phyloP scores from a whole-genome alignment of 2,329 filamentous ascomycete genomes.

The Epichloe uncinata region DNA sequence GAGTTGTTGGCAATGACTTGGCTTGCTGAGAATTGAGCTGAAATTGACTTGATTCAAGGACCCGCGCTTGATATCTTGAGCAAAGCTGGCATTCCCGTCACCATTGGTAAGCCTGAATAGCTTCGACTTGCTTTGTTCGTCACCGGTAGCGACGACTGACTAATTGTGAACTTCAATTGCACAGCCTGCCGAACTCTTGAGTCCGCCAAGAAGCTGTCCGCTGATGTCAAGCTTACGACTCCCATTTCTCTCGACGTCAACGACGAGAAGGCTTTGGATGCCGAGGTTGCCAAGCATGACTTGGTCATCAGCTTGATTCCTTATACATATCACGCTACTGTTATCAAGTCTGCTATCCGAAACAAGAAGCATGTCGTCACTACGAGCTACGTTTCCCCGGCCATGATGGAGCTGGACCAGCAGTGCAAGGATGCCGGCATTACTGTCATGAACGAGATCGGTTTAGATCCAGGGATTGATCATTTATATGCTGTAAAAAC shows the following conservation, averaged over 20 bases:
- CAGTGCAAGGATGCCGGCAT: slow-evolving; percentile 81
- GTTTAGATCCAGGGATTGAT: slow-evolving; percentile 59
- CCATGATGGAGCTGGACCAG: slow-evolving; percentile 80
- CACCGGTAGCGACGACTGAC: not conserved
- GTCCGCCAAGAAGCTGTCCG: slow-evolving; percentile 60
- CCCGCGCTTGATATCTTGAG: slow-evolving; percentile 52
- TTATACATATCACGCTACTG: slow-evolving; percentile 76
- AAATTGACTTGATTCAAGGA: slow-evolving; percentile 14
- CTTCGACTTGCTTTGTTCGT: not conserved
- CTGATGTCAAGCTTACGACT: slow-evolving; percentile 56
- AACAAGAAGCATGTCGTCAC: slow-evolving; percentile 95
- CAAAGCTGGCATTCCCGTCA: slow-evolving; percentile 47
- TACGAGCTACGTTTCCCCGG: slow-evolving; percentile 82
- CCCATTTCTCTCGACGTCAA: slow-evolving; percentile 78
- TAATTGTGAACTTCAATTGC: too few relatives aligned
- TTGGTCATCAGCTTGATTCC: slow-evolving; percentile 75
- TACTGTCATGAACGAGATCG: slow-evolving; percentile 96
- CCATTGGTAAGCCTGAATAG: slow-evolving; percentile 37
- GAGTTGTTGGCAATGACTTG: too few relatives aligned
- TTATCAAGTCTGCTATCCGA: slow-evolving; percentile 88
- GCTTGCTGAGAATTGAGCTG: not conserved
- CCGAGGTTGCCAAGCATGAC: slow-evolving; percentile 66
- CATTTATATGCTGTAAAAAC: slow-evolving; percentile 68
- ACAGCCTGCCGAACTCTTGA: slow-evolving; percentile 71
- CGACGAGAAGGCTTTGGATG: slow-evolving; percentile 63